phyloP scores from a whole-genome alignment of 2,329 filamentous ascomycete species.

The Verticillium nonalfalfae region DNA sequence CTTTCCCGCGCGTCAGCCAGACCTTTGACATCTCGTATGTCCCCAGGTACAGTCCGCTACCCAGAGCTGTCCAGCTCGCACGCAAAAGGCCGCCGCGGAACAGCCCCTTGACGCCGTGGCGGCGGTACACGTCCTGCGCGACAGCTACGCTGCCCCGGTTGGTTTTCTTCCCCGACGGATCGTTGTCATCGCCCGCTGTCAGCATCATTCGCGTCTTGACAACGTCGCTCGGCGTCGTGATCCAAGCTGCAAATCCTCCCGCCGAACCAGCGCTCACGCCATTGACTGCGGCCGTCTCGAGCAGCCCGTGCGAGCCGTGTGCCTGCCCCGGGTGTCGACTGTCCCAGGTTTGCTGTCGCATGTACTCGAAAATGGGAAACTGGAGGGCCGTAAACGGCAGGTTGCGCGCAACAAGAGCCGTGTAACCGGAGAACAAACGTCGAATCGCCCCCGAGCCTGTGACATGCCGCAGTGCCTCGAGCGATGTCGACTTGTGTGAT shows the following conservation, averaged over 20 bases:
- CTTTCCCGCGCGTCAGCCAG: slow-evolving; percentile 45
- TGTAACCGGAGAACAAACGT: slow-evolving; percentile 66
- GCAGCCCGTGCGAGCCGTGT: slow-evolving; percentile 26
- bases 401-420: slow-evolving; percentile 74
- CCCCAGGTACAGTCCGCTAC: slow-evolving; percentile 78
- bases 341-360: slow-evolving; percentile 49
- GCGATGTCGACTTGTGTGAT: slow-evolving; percentile 29
- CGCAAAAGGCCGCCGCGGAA: slow-evolving; percentile 72
- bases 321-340: slow-evolving; percentile 19
- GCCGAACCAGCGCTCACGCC: slow-evolving; percentile 68
- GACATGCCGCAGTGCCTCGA: slow-evolving; percentile 42
- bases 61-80: slow-evolving; percentile 73
- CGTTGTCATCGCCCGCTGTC: slow-evolving; percentile 36
- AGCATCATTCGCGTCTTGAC: slow-evolving; percentile 90
- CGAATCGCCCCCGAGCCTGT: slow-evolving; percentile 48
- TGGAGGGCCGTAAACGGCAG: slow-evolving; percentile 83
- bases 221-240: slow-evolving; percentile 88
- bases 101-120: slow-evolving; percentile 65
- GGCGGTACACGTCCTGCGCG: slow-evolving; percentile 55
- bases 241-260: slow-evolving; percentile 65
- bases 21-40: slow-evolving; percentile 76
- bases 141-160: slow-evolving; percentile 48
- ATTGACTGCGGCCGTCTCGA: slow-evolving; percentile 66
- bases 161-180: slow-evolving; percentile 16
- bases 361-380: slow-evolving; percentile 77